phyloP scores from a whole-genome alignment of 495 filamentous ascomycete species.

The Tetracladium setigerum region DNA sequence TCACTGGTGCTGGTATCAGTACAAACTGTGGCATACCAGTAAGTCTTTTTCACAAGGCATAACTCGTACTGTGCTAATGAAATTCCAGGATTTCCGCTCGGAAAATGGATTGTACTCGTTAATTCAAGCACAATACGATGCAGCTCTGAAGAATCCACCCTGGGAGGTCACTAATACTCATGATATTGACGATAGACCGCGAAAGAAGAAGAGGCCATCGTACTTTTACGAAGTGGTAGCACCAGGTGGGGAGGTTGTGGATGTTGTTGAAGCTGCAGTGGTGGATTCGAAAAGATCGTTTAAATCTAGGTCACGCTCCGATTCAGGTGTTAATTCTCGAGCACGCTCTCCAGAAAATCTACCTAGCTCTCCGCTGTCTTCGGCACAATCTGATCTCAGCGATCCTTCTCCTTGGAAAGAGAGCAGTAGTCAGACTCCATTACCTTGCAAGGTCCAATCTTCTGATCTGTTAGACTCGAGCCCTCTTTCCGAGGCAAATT shows the following conservation, averaged over 20 bases:
- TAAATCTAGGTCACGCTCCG: neutral
- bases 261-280: conserved; percentile 10
- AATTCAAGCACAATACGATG: conserved; percentile 57
- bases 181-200: conserved; percentile 29
- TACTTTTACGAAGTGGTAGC: conserved; percentile 14
- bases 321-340: too few species aligned
- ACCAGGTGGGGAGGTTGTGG: conserved; percentile 14
- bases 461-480: too few species aligned
- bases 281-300: neutral
- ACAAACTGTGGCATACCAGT: conserved; percentile 69
- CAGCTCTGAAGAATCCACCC: conserved; percentile 22
- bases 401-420: neutral
- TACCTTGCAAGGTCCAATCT: conserved; percentile 5
- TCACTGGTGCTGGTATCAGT: conserved; percentile 66
- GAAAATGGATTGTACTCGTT: conserved; percentile 62
- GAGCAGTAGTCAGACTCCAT: conserved; percentile 11
- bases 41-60: conserved; percentile 16
- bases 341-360: too few species aligned
- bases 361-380: too few species aligned
- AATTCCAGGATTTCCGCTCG: conserved; percentile 59
- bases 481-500: too few species aligned
- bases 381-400: too few species aligned
- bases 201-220: conserved; percentile 34
- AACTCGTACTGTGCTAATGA: conserved; percentile 18
- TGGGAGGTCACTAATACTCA: conserved; percentile 26